These are phyloP conservation scores for Phytophthora pini DNA, from an alignment of 352 stramenopile genomes.

Conservation along the genomic window DNA sequence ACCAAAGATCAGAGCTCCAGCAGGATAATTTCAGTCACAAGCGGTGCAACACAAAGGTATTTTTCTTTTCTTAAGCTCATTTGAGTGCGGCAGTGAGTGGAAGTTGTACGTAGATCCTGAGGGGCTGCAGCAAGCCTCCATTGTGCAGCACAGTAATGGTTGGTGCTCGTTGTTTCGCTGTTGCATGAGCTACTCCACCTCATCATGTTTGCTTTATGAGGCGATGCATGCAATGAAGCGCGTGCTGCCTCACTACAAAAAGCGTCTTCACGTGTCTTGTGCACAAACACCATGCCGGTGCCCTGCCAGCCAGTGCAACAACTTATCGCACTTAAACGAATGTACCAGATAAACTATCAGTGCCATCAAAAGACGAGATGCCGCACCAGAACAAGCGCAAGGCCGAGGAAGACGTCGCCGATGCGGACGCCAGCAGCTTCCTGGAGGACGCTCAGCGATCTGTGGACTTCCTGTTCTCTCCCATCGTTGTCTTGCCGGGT, in stretches of 20 bases:
- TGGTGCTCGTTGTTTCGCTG: constrained; percentile 1
- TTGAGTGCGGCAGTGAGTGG: constrained; percentile 21
- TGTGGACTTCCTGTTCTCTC: constrained; percentile 83
- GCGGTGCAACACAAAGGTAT: constrained; percentile 26
- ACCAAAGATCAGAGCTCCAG: constrained; percentile 12
- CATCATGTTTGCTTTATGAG: background rate
- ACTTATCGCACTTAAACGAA: constrained; percentile 41
- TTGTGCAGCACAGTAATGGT: background rate
- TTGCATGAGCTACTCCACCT: background rate
- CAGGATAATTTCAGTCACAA: constrained; percentile 25
- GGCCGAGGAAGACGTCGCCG: constrained; percentile 39
- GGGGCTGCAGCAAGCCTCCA: background rate
- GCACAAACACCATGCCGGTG: background rate
- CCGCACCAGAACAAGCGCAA: constrained; percentile 58
- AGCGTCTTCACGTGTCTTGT: background rate
- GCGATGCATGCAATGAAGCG: background rate
- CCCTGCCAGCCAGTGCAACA: constrained; percentile 23
- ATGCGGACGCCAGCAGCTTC: constrained; percentile 60
- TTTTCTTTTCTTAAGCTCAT: constrained; percentile 43
- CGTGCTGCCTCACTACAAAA: background rate
- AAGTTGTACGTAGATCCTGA: constrained; percentile 12
- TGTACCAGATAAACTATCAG: constrained; percentile 10
- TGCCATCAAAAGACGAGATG: constrained; percentile 35
- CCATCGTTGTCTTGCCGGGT: constrained; percentile 71
- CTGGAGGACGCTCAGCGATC: constrained; percentile 76